Percentiles rank a stretch among this genome's conserved stretches.
These are phyloP conservation scores for Medicago ruthenica DNA, from an alignment of 306 rosid species.

Conservation along the genomic window DNA sequence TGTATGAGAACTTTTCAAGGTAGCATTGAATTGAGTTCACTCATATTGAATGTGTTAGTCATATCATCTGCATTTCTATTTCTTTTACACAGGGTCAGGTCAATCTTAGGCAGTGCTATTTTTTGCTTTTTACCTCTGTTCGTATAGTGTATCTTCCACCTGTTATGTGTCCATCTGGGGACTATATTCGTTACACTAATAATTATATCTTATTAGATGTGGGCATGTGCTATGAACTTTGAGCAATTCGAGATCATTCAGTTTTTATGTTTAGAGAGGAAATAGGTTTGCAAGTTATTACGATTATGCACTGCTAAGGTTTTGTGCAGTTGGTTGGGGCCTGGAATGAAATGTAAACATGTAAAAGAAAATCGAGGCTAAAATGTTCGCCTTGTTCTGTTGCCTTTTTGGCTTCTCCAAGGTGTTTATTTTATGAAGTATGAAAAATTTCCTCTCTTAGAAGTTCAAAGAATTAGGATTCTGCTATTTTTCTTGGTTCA, in stretches of 20 bases:
- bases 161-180: not conserved
- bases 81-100: no score
- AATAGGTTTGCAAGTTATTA: not conserved
- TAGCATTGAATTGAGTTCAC: no score
- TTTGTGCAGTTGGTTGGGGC: not conserved
- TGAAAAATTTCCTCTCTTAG: not conserved
- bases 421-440: not conserved
- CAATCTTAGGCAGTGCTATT: no score
- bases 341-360: not conserved
- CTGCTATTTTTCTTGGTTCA: not conserved
- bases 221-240: not conserved
- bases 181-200: slow-evolving; percentile 29
- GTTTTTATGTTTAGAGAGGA: not conserved
- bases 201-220: not conserved
- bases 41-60: no score
- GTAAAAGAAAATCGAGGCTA: not conserved
- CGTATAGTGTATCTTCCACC: not conserved
- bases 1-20: not conserved
- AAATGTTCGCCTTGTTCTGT: not conserved
- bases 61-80: no score
- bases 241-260: slow-evolving; percentile 28
- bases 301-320: not conserved
- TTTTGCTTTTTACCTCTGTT: no score
- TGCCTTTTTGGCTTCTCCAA: not conserved
- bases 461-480: not conserved